phyloP scores from a whole-genome alignment of 257 asterid species.

The Ehretia macrophylla region DNA sequence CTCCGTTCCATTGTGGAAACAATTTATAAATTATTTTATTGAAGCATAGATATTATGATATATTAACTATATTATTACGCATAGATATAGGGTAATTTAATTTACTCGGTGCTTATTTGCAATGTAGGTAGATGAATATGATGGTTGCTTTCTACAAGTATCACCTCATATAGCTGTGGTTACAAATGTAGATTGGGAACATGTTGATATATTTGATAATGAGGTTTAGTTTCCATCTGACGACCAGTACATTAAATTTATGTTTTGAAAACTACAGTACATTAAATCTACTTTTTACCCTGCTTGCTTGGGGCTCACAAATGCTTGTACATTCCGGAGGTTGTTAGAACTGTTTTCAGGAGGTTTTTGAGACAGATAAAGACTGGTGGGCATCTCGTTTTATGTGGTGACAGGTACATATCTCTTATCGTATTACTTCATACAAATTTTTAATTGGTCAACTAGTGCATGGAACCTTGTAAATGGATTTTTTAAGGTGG shows the following conservation, averaged over 20 bases:
- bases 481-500: too few species aligned
- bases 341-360: slow-evolving; percentile 25
- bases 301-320: slow-evolving; percentile 7
- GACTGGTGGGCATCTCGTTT: slow-evolving; percentile 29
- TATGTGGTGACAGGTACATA: slow-evolving; percentile 34
- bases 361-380: slow-evolving; percentile 26
- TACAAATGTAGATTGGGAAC: slow-evolving; percentile 27
- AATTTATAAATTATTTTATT: neutral
- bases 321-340: slow-evolving; percentile 16
- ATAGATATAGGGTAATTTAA: too few species aligned
- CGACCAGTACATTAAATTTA: neutral
- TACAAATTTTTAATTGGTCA: neutral
- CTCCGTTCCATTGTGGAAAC: neutral
- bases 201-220: slow-evolving; percentile 32
- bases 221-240: slow-evolving; percentile 21
- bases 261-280: neutral
- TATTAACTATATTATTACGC: neutral
- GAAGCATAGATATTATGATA: neutral
- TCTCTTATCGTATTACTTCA: neutral
- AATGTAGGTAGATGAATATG: slow-evolving; percentile 43
- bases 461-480: neutral
- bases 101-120: too few species aligned
- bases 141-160: slow-evolving; percentile 37
- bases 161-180: slow-evolving; percentile 23
- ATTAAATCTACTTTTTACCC: neutral